Conservation (phyloP, 345 rosid species). For the Moringa oleifera region DNA sequence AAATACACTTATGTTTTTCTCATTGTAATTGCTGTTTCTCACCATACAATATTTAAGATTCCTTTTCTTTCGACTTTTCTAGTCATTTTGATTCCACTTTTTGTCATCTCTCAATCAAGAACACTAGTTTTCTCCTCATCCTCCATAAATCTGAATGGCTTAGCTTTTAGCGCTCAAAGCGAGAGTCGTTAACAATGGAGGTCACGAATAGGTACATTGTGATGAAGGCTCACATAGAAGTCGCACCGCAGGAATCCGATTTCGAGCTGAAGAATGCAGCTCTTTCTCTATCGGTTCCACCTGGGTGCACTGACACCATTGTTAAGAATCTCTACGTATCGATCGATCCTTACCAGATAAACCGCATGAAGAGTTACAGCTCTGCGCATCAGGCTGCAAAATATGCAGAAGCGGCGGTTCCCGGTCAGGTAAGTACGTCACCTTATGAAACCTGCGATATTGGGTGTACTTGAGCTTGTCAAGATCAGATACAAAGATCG, state of each 20-base stretch:
- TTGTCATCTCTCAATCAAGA: no score
- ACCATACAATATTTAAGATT: no score
- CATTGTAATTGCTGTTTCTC: no score
- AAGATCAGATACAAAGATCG: no score
- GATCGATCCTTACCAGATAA: conserved; percentile 53
- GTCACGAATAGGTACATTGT: conserved; percentile 33
- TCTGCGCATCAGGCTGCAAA: conserved; percentile 23
- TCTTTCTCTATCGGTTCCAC: conserved; percentile 17
- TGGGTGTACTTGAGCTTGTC: no score
- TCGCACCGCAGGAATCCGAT: conserved; percentile 30
- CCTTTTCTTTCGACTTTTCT: no score
- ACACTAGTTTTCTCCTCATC: no score
- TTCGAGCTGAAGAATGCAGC: conserved; percentile 30
- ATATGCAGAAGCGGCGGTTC: conserved; percentile 19
- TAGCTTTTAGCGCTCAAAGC: background rate
- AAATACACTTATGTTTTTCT: no score
- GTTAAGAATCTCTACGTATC: conserved; percentile 48
- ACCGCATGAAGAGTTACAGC: conserved; percentile 45
- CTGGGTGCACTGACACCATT: conserved; percentile 27
- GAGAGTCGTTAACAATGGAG: conserved; percentile 16
- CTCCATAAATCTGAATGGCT: background rate
- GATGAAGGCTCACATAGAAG: conserved; percentile 30
- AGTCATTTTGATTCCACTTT: no score
- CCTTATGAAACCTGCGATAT: no score
- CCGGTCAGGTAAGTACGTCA: conserved; percentile 32